Percentiles rank a stretch among this genome's conserved stretches.
These are phyloP conservation scores for Sechiopsis laciniata DNA, from an alignment of 306 rosid genomes.

Conservation along the genomic window DNA sequence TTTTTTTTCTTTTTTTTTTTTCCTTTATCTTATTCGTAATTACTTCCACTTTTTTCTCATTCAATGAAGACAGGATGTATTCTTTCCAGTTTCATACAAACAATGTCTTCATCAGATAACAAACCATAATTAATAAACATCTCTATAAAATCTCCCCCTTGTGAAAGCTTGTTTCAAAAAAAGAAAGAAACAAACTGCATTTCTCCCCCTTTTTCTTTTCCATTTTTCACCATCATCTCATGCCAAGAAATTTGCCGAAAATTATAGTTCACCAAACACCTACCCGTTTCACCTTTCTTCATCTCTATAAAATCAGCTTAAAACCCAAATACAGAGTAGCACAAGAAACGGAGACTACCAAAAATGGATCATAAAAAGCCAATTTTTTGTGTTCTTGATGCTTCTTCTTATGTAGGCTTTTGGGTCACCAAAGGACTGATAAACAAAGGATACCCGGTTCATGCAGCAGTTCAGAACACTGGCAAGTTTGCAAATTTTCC, in stretches of 20 bases:
- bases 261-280: not conserved
- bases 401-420: slow-evolving; percentile 45
- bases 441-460: slow-evolving; percentile 39
- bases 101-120: not conserved
- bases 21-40: not conserved
- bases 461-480: slow-evolving; percentile 34
- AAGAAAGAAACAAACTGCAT: not conserved
- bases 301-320: not conserved
- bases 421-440: slow-evolving; percentile 41
- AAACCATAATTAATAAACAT: too few species aligned
- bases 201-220: not conserved
- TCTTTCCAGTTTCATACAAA: not conserved
- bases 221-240: not conserved
- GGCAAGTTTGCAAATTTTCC: slow-evolving; percentile 17
- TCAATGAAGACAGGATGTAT: not conserved
- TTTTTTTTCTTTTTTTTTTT: not conserved
- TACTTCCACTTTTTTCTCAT: not conserved
- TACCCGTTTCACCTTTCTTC: not conserved
- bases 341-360: not conserved
- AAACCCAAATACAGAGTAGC: not conserved
- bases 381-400: slow-evolving; percentile 39
- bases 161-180: not conserved
- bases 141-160: not conserved
- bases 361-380: slow-evolving; percentile 29
- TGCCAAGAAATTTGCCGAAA: slow-evolving; percentile 7